Conservation (phyloP, 768 basidiomycete genomes). For the Naematelia aurantialba region DNA sequence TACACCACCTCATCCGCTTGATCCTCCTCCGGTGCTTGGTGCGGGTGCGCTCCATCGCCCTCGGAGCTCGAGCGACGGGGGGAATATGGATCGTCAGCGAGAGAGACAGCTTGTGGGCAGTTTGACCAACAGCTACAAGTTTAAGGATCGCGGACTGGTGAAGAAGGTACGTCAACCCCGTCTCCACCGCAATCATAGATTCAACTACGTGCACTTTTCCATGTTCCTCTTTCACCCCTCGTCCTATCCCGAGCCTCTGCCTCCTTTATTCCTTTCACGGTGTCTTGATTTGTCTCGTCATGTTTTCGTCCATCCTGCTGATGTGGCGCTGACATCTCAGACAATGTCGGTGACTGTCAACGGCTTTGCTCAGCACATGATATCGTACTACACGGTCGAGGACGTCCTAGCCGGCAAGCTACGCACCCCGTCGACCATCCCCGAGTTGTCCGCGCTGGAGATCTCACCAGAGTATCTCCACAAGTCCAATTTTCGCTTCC, state of each 20-base stretch:
- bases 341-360: constrained; percentile 85
- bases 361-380: constrained; percentile 83
- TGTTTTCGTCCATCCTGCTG: not conserved
- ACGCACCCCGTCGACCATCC: constrained; percentile 78
- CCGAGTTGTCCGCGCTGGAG: constrained; percentile 78
- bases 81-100: constrained; percentile 63
- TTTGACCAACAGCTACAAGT: constrained; percentile 87
- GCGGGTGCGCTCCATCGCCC: constrained; percentile 29
- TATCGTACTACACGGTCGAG: constrained; percentile 89
- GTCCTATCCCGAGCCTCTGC: no score
- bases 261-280: no score
- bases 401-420: constrained; percentile 87
- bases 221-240: no score
- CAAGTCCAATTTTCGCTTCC: constrained; percentile 84
- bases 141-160: constrained; percentile 88
- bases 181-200: not conserved
- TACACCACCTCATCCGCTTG: constrained; percentile 5
- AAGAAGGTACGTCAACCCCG: constrained; percentile 74
- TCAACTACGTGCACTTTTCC: no score
- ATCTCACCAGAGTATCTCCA: constrained; percentile 85
- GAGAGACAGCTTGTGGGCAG: constrained; percentile 84
- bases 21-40: constrained; percentile 14
- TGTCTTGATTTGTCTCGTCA: no score
- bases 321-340: constrained; percentile 52
- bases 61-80: constrained; percentile 38